Base-by-base conservation (phyloP, 2,329 filamentous ascomycete species). In the Fusarium falciforme region DNA sequence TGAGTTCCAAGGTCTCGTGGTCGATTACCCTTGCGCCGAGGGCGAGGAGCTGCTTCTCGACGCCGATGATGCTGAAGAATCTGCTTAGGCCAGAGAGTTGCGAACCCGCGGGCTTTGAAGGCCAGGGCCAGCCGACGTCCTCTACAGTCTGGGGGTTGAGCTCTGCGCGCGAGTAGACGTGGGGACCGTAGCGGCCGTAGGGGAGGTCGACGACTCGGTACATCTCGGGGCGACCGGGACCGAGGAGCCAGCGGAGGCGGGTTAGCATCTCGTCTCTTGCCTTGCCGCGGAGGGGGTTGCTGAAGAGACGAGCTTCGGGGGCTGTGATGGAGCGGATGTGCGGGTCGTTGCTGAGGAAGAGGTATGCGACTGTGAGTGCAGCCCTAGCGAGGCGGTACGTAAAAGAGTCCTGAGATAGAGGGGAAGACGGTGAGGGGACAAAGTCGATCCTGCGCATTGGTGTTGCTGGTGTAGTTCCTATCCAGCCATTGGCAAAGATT, bases 401-500 rank as follows among this genome's bases (percentile, higher is more conserved):
- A 29, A 79, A 79, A 2, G 76, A 69, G 12, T 74, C 73, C 3
- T 33, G 60, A 12, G 76, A 71, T 11, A 75, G 55, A 54, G 61
- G 67, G 10, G 52, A 22, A 16, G 54, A 36, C 8, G 61, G 61
- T 11, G 66, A 11, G 66, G 44, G 22, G 36, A 44, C 40, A 2
- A 65, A 40, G 17, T 58, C 61, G 17, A 49, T n/a, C 22, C 65
- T 44, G 10, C 70, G 57, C 29, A 68, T 36, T 6, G 73, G 58
- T 2, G 71, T 58, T 8, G 71, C 68, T 17, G 72, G 72, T 3
- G 72, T 72, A 49, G 38, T 65, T 20, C 71, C 65, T 6, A 72
- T 61, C 77, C 77, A 78, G 57, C 77, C 77, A 44, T 78, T 76
- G 20, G 74, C 77, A 33, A 75, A 79, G 47, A 79, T 72, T 17